Base-by-base conservation (phyloP, 176 grass and related monocot species). In the Microstegium vimineum region DNA sequence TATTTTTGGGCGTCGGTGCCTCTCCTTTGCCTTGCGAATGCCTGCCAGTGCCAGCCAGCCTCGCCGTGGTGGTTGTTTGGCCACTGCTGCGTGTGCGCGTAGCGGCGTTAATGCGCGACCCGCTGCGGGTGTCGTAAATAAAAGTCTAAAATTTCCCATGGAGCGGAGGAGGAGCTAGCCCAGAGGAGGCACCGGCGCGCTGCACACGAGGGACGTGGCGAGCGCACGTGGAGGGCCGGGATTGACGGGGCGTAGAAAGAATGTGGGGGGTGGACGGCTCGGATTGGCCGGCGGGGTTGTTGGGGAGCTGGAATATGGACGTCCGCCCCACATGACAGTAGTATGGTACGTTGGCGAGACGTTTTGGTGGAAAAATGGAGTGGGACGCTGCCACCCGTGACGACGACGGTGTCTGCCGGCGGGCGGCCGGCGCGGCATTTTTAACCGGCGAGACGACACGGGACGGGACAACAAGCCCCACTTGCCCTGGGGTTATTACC, bases 1-100 rank as follows among this genome's bases (percentile, higher is more conserved):
- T 90, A 90, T 86, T 90, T 86, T 82, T 72, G 73, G 59, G 79
- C 83, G 83, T 90, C 88, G 88, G 88, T 90, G 78, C 77, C 57
- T 40, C 5, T 35, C 40, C 11, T n/a, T 27, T 20, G 43, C 8
- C 73, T 25, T 7, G 54, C 54, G 22, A 57, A 57, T 57, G 45
- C 71, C 71, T n/a, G n/a, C n/a, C n/a, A n/a, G n/a, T 20, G 71
- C n/a, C 9, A 2, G 66, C 66, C 66, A 2, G 51, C 15, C 56
- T 57, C n/a, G 22, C 7, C 16, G 62, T 65, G 30, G 30, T 65
- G 28, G 62, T 30, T 30, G 61, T 17, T 63, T 63, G 61, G 62
- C 11, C 5, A 10, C n/a, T 73, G 70, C 42, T 13, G 27, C 20
- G 27, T n/a, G 86, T 88, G 86, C 34, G 43, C 73, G 66, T 88